Evolutionary conservation across 371 early-diverging fungal genomes (phyloP).

Genomic region (Mortierella polycephala): DNA sequence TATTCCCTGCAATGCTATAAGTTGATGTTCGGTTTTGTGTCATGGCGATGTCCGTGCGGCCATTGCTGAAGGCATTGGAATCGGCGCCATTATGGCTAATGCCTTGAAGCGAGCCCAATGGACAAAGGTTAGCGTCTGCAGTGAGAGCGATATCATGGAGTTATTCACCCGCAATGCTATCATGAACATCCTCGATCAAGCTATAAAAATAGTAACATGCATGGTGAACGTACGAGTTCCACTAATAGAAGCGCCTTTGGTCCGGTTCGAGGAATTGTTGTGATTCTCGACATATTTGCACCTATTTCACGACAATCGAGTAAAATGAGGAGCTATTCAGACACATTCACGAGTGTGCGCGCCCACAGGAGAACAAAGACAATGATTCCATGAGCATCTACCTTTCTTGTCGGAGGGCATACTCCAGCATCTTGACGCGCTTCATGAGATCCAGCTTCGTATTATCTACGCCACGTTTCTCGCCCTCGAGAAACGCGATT

Average conservation of each 20-base stretch:
- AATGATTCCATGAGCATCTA: not conserved
- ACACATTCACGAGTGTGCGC: not conserved
- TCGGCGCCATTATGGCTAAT: not conserved
- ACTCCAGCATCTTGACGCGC: slow-evolving; percentile 92
- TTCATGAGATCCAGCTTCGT: slow-evolving; percentile 80
- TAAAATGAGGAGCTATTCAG: not conserved
- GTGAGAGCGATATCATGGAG: no score
- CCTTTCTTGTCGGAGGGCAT: slow-evolving; percentile 78
- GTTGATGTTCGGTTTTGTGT: slow-evolving; percentile 48
- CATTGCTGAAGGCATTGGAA: slow-evolving; percentile 10
- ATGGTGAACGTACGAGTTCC: slow-evolving; percentile 18
- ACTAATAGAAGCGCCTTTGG: slow-evolving; percentile 8
- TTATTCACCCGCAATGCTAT: no score
- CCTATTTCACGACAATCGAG: slow-evolving; percentile 12
- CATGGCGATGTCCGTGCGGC: slow-evolving; percentile 10
- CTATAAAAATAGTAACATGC: no score
- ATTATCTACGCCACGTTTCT: slow-evolving; percentile 81
- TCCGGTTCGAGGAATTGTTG: not conserved
- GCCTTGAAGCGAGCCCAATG: no score
- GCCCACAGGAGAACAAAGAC: not conserved
- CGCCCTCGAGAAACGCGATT: slow-evolving; percentile 87
- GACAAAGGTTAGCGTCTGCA: no score
- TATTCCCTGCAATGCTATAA: slow-evolving; percentile 36
- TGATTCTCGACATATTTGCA: slow-evolving; percentile 42
- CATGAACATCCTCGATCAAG: no score